phyloP scores from a whole-genome alignment of 208 protist genomes.

The Vickermania ingenoplastis region DNA sequence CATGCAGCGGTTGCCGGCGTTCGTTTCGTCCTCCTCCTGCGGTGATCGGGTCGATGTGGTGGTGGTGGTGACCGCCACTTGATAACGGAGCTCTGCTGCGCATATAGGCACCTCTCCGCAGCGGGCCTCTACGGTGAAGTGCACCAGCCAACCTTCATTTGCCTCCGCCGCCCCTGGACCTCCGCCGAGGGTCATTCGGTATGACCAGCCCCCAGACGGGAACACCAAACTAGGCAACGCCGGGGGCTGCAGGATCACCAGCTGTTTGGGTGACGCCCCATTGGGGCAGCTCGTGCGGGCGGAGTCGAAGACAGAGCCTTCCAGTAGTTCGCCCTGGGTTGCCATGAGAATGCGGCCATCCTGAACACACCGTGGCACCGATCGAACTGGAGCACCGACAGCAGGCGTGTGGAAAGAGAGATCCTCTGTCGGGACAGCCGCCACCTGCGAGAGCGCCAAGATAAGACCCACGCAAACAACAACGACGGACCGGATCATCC shows the following conservation, averaged over 20 bases:
- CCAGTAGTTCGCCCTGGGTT: neutral
- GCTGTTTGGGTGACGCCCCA: neutral
- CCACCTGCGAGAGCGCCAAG: no score
- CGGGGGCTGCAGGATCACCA: slow-evolving; percentile 6
- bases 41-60: neutral
- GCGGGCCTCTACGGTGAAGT: slow-evolving; percentile 29
- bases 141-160: slow-evolving; percentile 6
- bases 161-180: slow-evolving; percentile 8
- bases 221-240: slow-evolving; percentile 18
- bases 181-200: slow-evolving; percentile 11
- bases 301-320: slow-evolving; percentile 6
- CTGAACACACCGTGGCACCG: slow-evolving; percentile 6
- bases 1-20: neutral
- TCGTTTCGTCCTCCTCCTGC: neutral
- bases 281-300: neutral
- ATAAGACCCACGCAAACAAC: no score
- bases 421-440: no score
- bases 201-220: slow-evolving; percentile 26
- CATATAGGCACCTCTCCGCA: slow-evolving; percentile 18
- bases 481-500: no score
- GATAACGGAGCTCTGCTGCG: slow-evolving; percentile 19
- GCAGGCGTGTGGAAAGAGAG: neutral
- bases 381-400: neutral
- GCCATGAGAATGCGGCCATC: slow-evolving; percentile 3
- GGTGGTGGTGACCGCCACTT: slow-evolving; percentile 5